Percentiles rank a stretch among this genome's conserved stretches.
Evolutionary conservation across 345 rosid genomes (phyloP).

Genomic region (Murraya paniculata): DNA sequence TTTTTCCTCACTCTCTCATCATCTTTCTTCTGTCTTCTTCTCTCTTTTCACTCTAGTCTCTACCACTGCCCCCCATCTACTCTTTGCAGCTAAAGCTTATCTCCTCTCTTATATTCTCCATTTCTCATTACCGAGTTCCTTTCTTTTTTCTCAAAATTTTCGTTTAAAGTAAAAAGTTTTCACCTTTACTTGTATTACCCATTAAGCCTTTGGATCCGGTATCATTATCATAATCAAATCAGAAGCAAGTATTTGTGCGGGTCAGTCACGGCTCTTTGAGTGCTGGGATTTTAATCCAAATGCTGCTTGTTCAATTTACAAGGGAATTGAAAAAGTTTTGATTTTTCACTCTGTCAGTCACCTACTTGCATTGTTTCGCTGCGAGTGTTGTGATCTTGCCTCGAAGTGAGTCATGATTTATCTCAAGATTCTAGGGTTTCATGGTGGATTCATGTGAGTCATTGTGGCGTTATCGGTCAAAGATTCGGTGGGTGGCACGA

Average conservation of each 20-base stretch:
- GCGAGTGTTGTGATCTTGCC: background rate
- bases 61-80: background rate
- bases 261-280: background rate
- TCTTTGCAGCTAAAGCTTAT: background rate
- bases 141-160: background rate
- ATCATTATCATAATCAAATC: background rate
- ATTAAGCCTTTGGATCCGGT: constrained; percentile 6
- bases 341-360: background rate
- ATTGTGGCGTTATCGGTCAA: background rate
- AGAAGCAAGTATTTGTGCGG: background rate
- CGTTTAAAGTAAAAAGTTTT: background rate
- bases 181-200: background rate
- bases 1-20: background rate
- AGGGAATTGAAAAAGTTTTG: background rate
- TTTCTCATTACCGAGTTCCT: constrained; percentile 11
- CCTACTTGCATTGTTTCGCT: background rate
- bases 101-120: background rate
- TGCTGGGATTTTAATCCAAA: background rate
- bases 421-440: constrained; percentile 38
- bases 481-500: background rate
- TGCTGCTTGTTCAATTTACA: background rate
- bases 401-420: constrained; percentile 24
- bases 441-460: constrained; percentile 1
- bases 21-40: background rate
- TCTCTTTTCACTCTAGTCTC: background rate